Percentiles rank a stretch among this genome's conserved stretches.
phyloP scores from a whole-genome alignment of 2,329 filamentous ascomycete genomes.

The Colletotrichum liaoningense region DNA sequence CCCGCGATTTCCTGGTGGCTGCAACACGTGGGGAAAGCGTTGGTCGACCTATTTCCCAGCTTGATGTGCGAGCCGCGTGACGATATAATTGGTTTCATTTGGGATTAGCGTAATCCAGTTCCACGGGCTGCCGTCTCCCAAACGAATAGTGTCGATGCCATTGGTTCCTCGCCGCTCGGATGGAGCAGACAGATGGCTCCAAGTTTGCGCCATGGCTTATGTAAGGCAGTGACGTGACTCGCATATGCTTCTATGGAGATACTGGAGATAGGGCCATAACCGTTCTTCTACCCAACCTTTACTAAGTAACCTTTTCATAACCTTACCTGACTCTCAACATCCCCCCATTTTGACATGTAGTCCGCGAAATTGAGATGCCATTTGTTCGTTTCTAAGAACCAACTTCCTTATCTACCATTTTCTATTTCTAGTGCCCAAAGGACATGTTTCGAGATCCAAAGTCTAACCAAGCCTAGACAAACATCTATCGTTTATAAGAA shows the following conservation, averaged over 20 bases:
- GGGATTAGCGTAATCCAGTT: slow-evolving; percentile 33
- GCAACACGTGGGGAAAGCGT: slow-evolving; percentile 36
- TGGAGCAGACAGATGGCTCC: slow-evolving; percentile 8
- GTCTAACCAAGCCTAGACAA: too few relatives aligned
- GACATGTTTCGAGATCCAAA: not conserved
- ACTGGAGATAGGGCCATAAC: not conserved
- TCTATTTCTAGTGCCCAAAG: not conserved
- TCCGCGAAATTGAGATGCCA: not conserved
- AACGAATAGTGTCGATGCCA: slow-evolving; percentile 21
- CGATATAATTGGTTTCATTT: slow-evolving; percentile 35
- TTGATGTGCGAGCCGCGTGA: slow-evolving; percentile 32
- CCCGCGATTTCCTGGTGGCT: slow-evolving; percentile 29
- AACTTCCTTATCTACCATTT: not conserved
- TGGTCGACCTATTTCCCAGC: slow-evolving; percentile 33
- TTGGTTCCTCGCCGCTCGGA: slow-evolving; percentile 23
- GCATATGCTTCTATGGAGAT: not conserved
- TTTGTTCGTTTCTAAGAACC: not conserved
- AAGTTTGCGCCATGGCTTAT: not conserved
- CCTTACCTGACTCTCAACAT: not conserved
- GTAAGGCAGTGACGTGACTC: slow-evolving; percentile 1
- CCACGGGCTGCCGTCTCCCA: slow-evolving; percentile 23
- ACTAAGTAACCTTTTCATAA: not conserved
- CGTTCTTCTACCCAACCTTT: not conserved
- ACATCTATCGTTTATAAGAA: too few relatives aligned
- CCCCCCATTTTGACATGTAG: not conserved